phyloP scores from a whole-genome alignment of 192 early-diverging fungal genomes.

The Umbelopsis isabellina region DNA sequence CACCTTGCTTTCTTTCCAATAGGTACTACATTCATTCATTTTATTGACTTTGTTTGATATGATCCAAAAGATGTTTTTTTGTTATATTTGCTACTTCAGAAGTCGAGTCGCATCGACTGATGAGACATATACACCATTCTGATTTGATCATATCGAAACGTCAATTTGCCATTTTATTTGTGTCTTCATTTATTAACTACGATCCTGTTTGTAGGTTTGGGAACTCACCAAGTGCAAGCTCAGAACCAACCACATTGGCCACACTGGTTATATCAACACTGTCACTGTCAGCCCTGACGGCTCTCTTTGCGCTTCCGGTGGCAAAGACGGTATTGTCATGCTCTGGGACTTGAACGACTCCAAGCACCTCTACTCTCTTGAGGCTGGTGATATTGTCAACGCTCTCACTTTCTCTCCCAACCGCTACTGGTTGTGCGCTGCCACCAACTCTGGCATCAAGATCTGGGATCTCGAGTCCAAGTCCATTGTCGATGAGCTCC shows the following conservation, averaged over 20 bases:
- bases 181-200: background rate
- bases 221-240: slow-evolving; percentile 98
- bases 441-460: slow-evolving; percentile 94
- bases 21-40: background rate
- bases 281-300: slow-evolving; percentile 94
- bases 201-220: slow-evolving; percentile 68
- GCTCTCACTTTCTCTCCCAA: slow-evolving; percentile 98
- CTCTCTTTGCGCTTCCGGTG: slow-evolving; percentile 99
- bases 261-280: slow-evolving; percentile 97
- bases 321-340: slow-evolving; percentile 99
- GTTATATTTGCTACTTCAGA: slow-evolving; percentile 23
- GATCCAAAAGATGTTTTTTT: slow-evolving; percentile 13
- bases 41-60: background rate
- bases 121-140: slow-evolving; percentile 20
- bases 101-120: background rate
- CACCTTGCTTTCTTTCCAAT: background rate
- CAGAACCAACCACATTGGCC: slow-evolving; percentile 98
- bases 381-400: slow-evolving; percentile 95
- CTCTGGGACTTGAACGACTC: slow-evolving; percentile 99
- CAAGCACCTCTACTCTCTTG: slow-evolving; percentile 99
- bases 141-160: slow-evolving; percentile 1
- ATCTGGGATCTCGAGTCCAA: slow-evolving; percentile 99
- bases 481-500: slow-evolving; percentile 92
- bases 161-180: background rate
- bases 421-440: slow-evolving; percentile 99